Evolutionary conservation across 23 red algal genomes (phyloP).

Genomic region (Chondrus crispus): DNA sequence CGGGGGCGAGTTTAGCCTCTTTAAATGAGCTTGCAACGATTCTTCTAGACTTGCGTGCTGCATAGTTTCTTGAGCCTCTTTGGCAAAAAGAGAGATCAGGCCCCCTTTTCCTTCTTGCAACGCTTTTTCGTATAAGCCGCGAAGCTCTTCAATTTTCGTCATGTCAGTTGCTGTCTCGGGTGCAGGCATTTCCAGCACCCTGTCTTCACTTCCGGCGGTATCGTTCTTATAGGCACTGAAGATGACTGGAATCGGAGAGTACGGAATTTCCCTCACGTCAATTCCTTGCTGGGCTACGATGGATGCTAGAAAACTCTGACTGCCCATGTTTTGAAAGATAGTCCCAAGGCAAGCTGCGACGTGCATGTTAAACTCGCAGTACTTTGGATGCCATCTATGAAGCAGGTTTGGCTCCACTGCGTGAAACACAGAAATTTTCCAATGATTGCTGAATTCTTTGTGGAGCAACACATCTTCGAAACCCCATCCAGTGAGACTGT

Average conservation of each 20-base stretch:
- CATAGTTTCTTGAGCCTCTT: conserved; percentile 15
- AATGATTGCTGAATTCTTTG: conserved; percentile 29
- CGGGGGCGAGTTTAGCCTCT: too few relatives aligned
- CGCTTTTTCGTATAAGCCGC: neutral
- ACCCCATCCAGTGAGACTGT: conserved; percentile 29
- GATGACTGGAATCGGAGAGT: neutral
- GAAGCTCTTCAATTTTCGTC: neutral
- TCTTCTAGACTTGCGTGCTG: neutral
- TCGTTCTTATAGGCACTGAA: conserved; percentile 37
- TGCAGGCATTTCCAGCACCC: neutral
- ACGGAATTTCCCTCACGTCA: neutral
- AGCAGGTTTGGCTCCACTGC: conserved; percentile 49
- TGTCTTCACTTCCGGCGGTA: conserved; percentile 14
- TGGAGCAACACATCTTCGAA: conserved; percentile 50
- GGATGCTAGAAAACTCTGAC: conserved; percentile 18
- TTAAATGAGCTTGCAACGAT: neutral
- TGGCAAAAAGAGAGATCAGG: conserved; percentile 14
- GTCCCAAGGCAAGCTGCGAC: conserved; percentile 35
- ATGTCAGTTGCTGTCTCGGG: neutral
- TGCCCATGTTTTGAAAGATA: conserved; percentile 46
- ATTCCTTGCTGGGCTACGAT: conserved; percentile 15
- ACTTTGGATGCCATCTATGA: conserved; percentile 54
- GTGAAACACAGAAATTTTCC: conserved; percentile 35
- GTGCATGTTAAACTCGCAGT: conserved; percentile 30
- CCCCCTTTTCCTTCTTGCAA: neutral